phyloP scores from a whole-genome alignment of 2,329 filamentous ascomycete genomes.

The Cladorrhinum sp. region DNA sequence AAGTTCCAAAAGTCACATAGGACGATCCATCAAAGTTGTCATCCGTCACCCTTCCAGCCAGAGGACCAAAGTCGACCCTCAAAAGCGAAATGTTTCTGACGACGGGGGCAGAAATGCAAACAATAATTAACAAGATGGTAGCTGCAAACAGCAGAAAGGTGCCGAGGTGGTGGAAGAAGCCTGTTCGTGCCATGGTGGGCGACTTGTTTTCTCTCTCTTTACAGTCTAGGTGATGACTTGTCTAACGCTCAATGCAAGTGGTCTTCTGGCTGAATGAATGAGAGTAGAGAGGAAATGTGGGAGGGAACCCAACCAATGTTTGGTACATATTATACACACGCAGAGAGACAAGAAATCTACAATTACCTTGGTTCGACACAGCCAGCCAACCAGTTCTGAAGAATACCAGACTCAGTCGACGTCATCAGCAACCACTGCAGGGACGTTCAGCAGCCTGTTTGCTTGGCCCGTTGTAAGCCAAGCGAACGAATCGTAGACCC shows the following conservation, averaged over 20 bases:
- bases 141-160: constrained; percentile 55
- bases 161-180: constrained; percentile 55
- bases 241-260: neutral
- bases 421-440: neutral
- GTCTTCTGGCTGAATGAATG: neutral
- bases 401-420: too few relatives aligned
- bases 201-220: neutral
- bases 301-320: too few relatives aligned
- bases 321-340: too few relatives aligned
- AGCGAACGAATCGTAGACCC: neutral
- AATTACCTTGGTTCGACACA: too few relatives aligned
- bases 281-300: neutral
- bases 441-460: neutral
- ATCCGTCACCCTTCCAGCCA: constrained; percentile 34
- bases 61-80: constrained; percentile 43
- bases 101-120: constrained; percentile 58
- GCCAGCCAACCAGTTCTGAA: too few relatives aligned
- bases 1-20: constrained; percentile 44
- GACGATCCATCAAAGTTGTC: constrained; percentile 51
- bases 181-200: constrained; percentile 45
- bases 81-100: constrained; percentile 54
- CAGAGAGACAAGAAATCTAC: too few relatives aligned
- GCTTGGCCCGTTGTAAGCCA: neutral
- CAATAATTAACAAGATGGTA: constrained; percentile 55
- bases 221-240: too few relatives aligned